A percentile compares a stretch with the other conserved stretches of the same genome.
Evolutionary conservation across 257 asterid species (phyloP).

Genomic region (Salvia splendens): DNA sequence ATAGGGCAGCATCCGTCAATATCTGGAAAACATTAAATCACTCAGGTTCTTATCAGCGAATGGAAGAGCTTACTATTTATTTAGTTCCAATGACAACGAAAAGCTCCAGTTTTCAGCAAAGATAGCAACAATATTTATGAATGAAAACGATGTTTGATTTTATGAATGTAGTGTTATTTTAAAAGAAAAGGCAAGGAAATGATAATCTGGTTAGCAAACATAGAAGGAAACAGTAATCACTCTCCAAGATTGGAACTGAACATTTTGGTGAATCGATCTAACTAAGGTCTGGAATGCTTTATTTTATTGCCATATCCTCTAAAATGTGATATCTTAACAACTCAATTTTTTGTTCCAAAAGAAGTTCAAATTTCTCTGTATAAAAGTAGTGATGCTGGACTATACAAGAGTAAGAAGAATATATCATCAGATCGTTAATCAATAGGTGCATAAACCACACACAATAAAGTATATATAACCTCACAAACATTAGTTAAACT

Average conservation of each 20-base stretch:
- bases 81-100: conserved; percentile 1
- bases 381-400: conserved; percentile 7
- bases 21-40: conserved; percentile 50
- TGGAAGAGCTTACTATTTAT: not conserved
- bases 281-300: not conserved
- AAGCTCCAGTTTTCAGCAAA: not conserved
- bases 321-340: not conserved
- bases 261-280: not conserved
- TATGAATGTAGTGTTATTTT: not conserved
- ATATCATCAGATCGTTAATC: not conserved
- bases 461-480: conserved; percentile 4
- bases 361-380: not conserved
- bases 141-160: not conserved
- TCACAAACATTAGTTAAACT: conserved; percentile 4
- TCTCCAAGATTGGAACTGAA: not conserved
- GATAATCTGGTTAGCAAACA: conserved; percentile 2
- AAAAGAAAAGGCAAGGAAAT: conserved; percentile 5
- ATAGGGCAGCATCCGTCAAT: conserved; percentile 90
- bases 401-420: not conserved
- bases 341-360: not conserved
- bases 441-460: conserved; percentile 13
- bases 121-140: conserved; percentile 15
- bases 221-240: not conserved
- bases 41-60: conserved; percentile 12
- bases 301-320: not conserved